Percentiles rank a stretch among this genome's conserved stretches.
phyloP scores from a whole-genome alignment of 2,329 filamentous ascomycete genomes.

The Blastomyces emzantsi region DNA sequence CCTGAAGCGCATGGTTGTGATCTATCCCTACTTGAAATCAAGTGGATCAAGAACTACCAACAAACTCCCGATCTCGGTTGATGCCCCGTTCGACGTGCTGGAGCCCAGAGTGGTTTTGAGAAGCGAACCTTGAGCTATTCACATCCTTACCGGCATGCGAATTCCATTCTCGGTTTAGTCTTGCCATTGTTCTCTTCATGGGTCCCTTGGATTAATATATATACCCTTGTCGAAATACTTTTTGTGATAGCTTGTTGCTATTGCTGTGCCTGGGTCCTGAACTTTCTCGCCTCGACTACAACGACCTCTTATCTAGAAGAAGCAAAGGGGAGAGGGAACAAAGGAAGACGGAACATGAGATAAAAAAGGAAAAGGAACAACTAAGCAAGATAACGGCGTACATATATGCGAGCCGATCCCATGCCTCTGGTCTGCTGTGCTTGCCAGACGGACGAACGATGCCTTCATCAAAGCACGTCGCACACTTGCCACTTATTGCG shows the following conservation, averaged over 20 bases:
- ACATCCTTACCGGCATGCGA: not conserved
- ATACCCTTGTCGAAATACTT: not conserved
- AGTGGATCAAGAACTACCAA: not conserved
- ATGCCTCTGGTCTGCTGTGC: slow-evolving; percentile 20
- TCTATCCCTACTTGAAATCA: not conserved
- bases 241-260: not conserved
- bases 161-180: not conserved
- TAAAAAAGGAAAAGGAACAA: not conserved
- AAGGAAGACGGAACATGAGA: not conserved
- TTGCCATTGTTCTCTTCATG: not conserved
- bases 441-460: slow-evolving; percentile 32
- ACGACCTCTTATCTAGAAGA: too few relatives aligned
- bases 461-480: slow-evolving; percentile 30
- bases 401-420: not conserved
- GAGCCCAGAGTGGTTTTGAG: not conserved
- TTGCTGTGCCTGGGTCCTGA: not conserved
- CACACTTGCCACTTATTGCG: slow-evolving; percentile 37
- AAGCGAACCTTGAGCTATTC: not conserved
- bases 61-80: not conserved
- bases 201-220: not conserved
- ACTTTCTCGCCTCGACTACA: not conserved
- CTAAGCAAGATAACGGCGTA: not conserved
- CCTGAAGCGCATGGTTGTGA: not conserved
- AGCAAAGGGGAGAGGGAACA: not conserved
- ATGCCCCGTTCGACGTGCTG: not conserved